Evolutionary conservation across 2,329 filamentous ascomycete species (phyloP), one percentile per base, ranked within the genome.

Genomic region (Microsporum canis): DNA sequence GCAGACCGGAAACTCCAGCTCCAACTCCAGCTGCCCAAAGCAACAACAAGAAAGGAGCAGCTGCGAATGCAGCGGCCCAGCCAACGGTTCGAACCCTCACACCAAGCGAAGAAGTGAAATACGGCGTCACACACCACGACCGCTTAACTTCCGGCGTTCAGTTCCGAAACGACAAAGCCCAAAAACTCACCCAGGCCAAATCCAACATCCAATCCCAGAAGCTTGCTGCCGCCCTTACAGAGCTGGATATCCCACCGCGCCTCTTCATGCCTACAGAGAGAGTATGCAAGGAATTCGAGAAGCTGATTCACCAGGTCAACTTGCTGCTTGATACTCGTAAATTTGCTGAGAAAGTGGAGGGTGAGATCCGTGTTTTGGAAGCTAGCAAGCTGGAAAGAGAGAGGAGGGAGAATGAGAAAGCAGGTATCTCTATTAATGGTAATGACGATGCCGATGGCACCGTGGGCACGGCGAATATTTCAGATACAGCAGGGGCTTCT

Each of bases 81-180:
- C 78, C 79, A 17, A 82, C 87, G 68, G 82, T 87, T 60, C 84
- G 86, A 69, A 85, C 86, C 72, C 84, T 96, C 65, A 84, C 84
- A 3, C 80, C 87, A 55, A 84, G 88, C 66, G 88, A 95, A 74
- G 87, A 91, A 75, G 75, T 82, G 65, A 81, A 87, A 38, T 97
- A 92, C 70, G 94, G 92, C 64, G 88, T 99, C 7, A 84, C 87
- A 5, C 85, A 89, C 66, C 88, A 92, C 65, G 92, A 97, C 61
- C 88, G 92, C 33, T 81, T 96, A 43, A 85, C 87, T 1, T 88
- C 87, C 6, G 92, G 94, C 5, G 89, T 96, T 39, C 87, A 89
- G 12, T 97, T 97, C 80, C 88, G 92, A 10, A 90, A 90, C 65
- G 78, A 79, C 64, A 77, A 76, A 63, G 76, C 77, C 56, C 75